phyloP scores from a whole-genome alignment of 1,139 yeast genomes.

The Wickerhamomyces sp. region DNA sequence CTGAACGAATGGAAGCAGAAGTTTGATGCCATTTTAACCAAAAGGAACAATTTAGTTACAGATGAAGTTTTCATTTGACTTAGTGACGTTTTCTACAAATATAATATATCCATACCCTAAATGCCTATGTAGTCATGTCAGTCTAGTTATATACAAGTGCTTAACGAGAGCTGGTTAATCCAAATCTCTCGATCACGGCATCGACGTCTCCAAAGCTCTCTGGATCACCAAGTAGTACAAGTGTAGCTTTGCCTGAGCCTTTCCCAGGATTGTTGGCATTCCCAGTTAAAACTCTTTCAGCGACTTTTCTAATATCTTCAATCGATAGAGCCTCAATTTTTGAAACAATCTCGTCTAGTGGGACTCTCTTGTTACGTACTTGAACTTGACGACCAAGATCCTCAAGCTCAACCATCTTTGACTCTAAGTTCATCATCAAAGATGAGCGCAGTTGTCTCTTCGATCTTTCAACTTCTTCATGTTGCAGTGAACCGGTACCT shows the following conservation, averaged over 20 bases:
- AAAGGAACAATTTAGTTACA: conserved; percentile 16
- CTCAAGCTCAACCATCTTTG: conserved; percentile 86
- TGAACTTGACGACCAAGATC: conserved; percentile 95
- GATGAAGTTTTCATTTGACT: conserved; percentile 25
- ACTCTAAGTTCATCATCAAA: conserved; percentile 86
- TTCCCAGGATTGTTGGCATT: conserved; percentile 44
- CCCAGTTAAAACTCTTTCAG: conserved; percentile 72
- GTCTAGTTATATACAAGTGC: background rate
- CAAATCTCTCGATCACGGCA: conserved; percentile 60
- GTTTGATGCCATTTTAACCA: conserved; percentile 28
- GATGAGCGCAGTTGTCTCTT: conserved; percentile 91
- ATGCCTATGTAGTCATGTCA: background rate
- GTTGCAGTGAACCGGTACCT: conserved; percentile 51
- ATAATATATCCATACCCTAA: background rate
- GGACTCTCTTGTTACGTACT: conserved; percentile 73
- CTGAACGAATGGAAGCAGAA: conserved; percentile 56
- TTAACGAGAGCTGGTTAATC: conserved; percentile 34
- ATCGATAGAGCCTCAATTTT: conserved; percentile 66
- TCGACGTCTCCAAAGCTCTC: conserved; percentile 82
- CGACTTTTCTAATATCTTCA: conserved; percentile 66
- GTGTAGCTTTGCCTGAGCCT: conserved; percentile 65
- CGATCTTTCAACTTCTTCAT: conserved; percentile 77
- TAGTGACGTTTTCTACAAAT: background rate
- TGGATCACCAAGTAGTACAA: conserved; percentile 86
- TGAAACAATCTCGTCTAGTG: conserved; percentile 76